Conservation (phyloP, 192 early-diverging fungal genomes). For the Entrophospora sp. region DNA sequence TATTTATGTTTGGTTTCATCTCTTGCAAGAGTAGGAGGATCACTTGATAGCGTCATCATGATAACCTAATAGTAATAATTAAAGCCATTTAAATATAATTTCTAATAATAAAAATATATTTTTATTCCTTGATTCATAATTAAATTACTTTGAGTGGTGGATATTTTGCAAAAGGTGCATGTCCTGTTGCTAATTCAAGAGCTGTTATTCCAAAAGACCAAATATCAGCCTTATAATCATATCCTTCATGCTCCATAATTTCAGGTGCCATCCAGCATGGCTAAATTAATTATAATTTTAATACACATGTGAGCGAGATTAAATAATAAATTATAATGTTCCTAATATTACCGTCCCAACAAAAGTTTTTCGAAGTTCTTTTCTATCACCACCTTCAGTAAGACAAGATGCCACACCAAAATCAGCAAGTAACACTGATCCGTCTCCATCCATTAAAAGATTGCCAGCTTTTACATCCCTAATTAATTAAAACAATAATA, state of each 20-base stretch:
- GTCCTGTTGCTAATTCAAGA: constrained; percentile 76
- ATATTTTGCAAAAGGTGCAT: constrained; percentile 83
- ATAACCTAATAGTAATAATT: no score
- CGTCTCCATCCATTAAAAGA: constrained; percentile 57
- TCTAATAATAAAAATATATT: no score
- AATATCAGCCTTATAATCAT: constrained; percentile 85
- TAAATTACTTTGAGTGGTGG: constrained; percentile 67
- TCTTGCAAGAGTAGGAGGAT: constrained; percentile 75
- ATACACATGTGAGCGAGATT: no score
- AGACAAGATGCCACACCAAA: constrained; percentile 64
- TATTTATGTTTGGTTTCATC: constrained; percentile 67
- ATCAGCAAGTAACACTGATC: constrained; percentile 53
- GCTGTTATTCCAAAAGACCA: constrained; percentile 90
- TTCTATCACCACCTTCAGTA: constrained; percentile 54
- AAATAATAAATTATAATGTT: not conserved
- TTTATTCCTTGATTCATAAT: no score
- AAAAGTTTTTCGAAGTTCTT: constrained; percentile 56
- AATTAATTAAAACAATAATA: no score
- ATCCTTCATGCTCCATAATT: constrained; percentile 87
- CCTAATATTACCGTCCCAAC: constrained; percentile 56
- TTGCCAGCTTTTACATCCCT: constrained; percentile 69
- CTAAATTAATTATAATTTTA: no score
- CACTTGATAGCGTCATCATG: constrained; percentile 80
- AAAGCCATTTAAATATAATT: no score
- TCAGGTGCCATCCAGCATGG: constrained; percentile 68